Percentiles rank a stretch among this genome's conserved stretches.
Evolutionary conservation across 768 basidiomycete species (phyloP).

Genomic region (Nidula microcarpa): DNA sequence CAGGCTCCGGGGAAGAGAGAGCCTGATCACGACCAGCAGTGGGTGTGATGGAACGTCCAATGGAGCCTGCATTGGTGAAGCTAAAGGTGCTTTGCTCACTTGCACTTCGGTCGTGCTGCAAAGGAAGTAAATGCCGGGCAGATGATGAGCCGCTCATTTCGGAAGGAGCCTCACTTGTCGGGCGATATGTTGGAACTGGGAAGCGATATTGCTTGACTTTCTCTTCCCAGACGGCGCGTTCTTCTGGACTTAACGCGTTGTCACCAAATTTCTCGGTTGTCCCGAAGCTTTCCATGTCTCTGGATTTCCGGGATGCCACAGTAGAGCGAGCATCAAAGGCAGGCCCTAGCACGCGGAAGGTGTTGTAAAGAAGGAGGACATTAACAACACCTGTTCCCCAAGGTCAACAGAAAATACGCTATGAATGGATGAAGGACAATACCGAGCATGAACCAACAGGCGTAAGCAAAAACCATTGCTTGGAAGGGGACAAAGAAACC

Average conservation of each 20-base stretch:
- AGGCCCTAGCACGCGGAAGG: constrained; percentile 57
- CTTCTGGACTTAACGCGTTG: constrained; percentile 3
- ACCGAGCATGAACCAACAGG: constrained; percentile 55
- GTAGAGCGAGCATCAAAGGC: constrained; percentile 36
- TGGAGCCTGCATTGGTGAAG: constrained; percentile 13
- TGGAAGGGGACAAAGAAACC: constrained; percentile 45
- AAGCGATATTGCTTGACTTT: constrained; percentile 17
- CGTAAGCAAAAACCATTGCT: constrained; percentile 44
- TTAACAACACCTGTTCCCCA: constrained; percentile 52
- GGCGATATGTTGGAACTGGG: constrained; percentile 5
- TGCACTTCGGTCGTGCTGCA: constrained; percentile 16
- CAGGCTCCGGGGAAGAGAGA: constrained; percentile 15
- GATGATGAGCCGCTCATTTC: not conserved
- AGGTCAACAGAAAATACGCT: constrained; percentile 1
- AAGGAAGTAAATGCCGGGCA: constrained; percentile 10
- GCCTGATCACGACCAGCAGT: constrained; percentile 14
- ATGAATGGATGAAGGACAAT: constrained; percentile 1
- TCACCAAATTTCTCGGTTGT: constrained; percentile 15
- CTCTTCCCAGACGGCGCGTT: constrained; percentile 11
- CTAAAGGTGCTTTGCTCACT: constrained; percentile 16
- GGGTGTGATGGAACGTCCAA: constrained; percentile 23
- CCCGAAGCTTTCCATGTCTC: constrained; percentile 27
- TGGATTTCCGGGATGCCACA: constrained; percentile 20
- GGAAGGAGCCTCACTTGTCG: not conserved
- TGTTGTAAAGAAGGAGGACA: constrained; percentile 65